phyloP scores from a whole-genome alignment of 2,329 filamentous ascomycete species.

The Fusarium sp. region DNA sequence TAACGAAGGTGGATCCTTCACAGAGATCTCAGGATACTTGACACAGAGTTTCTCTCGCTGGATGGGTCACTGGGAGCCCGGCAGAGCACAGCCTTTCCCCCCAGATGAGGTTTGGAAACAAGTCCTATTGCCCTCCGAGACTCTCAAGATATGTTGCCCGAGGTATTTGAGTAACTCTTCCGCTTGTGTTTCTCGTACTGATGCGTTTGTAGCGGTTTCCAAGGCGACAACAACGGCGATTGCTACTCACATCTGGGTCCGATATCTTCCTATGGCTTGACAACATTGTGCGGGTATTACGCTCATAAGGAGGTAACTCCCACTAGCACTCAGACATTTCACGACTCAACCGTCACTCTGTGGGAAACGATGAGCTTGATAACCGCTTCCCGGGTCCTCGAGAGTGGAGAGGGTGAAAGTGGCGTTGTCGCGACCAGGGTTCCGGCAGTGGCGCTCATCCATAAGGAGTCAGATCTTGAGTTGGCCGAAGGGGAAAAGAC shows the following conservation, averaged over 20 bases:
- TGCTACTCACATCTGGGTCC: conserved; percentile 29
- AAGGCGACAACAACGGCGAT: conserved; percentile 8
- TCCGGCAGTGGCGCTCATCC: conserved; percentile 14
- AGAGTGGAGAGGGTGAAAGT: not conserved
- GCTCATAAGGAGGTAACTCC: not conserved
- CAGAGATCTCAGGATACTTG: conserved; percentile 11
- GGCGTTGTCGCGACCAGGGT: not conserved
- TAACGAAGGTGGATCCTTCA: conserved; percentile 1
- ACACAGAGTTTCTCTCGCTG: not conserved
- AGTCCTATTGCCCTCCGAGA: conserved; percentile 24
- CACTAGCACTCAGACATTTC: not conserved
- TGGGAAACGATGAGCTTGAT: not conserved
- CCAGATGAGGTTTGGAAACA: conserved; percentile 10
- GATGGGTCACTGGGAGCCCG: not conserved
- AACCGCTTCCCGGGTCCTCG: not conserved
- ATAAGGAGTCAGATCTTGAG: conserved; percentile 4
- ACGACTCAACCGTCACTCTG: not conserved
- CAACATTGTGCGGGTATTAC: not conserved
- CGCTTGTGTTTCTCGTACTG: not conserved
- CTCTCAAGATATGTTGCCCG: conserved; percentile 39
- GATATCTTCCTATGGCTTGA: conserved; percentile 2
- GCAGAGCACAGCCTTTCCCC: not conserved
- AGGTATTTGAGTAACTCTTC: conserved; percentile 12
- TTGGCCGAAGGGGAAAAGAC: not conserved
- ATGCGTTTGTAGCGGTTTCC: conserved; percentile 17